Base-by-base conservation (phyloP, 2,329 filamentous ascomycete species). In the Diaporthe longicolla region DNA sequence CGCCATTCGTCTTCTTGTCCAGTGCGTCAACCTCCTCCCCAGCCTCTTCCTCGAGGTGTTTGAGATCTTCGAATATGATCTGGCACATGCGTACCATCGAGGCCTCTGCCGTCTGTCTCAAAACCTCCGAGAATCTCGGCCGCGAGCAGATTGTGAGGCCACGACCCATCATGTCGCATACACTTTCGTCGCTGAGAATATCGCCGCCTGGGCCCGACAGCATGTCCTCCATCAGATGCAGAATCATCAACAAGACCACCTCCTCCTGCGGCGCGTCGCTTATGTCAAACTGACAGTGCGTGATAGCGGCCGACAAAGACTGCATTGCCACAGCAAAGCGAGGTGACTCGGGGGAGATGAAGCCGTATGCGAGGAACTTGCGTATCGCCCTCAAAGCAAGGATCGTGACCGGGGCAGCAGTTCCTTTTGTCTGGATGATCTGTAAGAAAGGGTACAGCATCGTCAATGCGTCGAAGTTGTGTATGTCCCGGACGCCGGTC, bases 41-140 rank as follows among this genome's bases (percentile, higher is more conserved):
- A 29, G 92, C 90, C 80, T 95, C 93, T 61, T 94, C 89, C 79
- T 97, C 94, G 10, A 98, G 86, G 77, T 95, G 92, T 82, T 97
- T 98, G 70, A 99, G 85, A 75, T 97, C 92, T 82, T 95, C 94
- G 81, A 99, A 99, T 79, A 99, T 98, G 77, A 98, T 95, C 84
- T 99, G 97, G 81, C 97, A 98, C 97, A 99, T 99, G 78, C 95
- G 94, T 59, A 98, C 94, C 95, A 99, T 98, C 71, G 95, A 93
- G 80, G 97, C 97, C 83, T 99, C 97, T 2, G 97, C 97, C 26
- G 95, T 97, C 76, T 95, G 90, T 76, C 96, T 91, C 71, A 99
- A 86, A 5, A 98, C 92, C 79, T 98, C 95, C 13, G 95, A 98
- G 75, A 98, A 92, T 72, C 96, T 91, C 72, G 94, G 91, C 80